phyloP scores from a whole-genome alignment of 208 protist species.

The Wallacemonas rigidus region DNA sequence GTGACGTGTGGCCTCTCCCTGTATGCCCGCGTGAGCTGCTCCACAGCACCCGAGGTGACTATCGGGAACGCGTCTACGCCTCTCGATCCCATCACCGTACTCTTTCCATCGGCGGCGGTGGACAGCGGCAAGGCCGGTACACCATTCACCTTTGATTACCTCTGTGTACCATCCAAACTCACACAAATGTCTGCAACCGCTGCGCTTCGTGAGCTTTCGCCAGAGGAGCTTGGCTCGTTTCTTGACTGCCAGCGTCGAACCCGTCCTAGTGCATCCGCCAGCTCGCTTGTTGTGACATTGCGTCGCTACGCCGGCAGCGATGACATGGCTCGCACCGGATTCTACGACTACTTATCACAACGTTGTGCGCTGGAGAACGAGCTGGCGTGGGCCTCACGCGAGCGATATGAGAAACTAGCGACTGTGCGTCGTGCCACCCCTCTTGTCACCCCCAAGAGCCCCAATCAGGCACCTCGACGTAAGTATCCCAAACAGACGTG shows the following conservation, averaged over 20 bases:
- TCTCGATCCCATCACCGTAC: background rate
- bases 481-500: slow-evolving; percentile 42
- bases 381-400: slow-evolving; percentile 43
- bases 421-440: slow-evolving; percentile 27
- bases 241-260: slow-evolving; percentile 10
- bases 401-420: slow-evolving; percentile 44
- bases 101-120: slow-evolving; percentile 6
- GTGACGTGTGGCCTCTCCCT: background rate
- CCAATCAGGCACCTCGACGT: slow-evolving; percentile 30
- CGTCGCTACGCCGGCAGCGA: slow-evolving; percentile 25
- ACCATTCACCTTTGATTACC: slow-evolving; percentile 13
- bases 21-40: background rate
- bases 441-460: slow-evolving; percentile 24
- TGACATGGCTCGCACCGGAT: slow-evolving; percentile 18
- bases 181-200: no score
- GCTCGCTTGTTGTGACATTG: background rate
- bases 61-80: background rate
- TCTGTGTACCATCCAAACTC: background rate
- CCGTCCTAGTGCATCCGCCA: background rate
- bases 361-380: slow-evolving; percentile 35
- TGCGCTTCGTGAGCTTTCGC: background rate
- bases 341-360: slow-evolving; percentile 18
- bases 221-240: background rate
- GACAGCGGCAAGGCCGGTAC: background rate
- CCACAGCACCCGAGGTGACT: background rate